Base-by-base conservation (phyloP, 352 stramenopile genomes). In the Globisporangium uncinulatum region DNA sequence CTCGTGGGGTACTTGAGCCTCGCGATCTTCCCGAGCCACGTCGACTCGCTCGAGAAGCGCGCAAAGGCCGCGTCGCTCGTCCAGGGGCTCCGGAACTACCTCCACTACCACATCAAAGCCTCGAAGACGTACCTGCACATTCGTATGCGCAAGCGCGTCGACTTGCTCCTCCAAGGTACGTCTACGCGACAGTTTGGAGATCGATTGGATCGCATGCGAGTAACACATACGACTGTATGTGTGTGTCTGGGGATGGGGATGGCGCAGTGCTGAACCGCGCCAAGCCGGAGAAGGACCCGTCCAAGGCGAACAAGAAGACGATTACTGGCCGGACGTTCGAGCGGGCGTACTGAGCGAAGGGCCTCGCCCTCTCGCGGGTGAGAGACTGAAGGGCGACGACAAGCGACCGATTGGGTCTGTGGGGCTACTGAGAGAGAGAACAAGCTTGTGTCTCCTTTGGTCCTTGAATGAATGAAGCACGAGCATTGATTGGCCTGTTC, bases 81-180 rank as follows among this genome's bases (percentile, higher is more conserved):
- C 36, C 76, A 93, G 52, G 70, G 86, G 17, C 94, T 98, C 61
- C 83, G 92, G 29, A 95, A 93, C 62, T 98, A 98, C 83, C 67
- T 98, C 50, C 90, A 97, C 69, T 98, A 98, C 80, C 94, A 98
- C 74, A 97, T 98, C 70, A 98, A 97, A 82, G 89, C 90, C 17
- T 96, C 91, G 37, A 98, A 98, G 73, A 97, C 92, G 50, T 96
- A 98, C 71, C 67, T 98, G 63, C 93, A 98, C 77, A 97, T 97
- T 70, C 82, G 94, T 55, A 98, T 98, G 94, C 81, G 94, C 62
- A 96, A 96, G 80, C 84, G 89, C 58, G 92, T 98, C 19, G 88
- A 95, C 50, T 62, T 88, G 61, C 69, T 97, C 44, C 78, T 98
- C 64, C 92, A 97, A 83, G 86, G 81, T 88, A 69, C n/a, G 51